These are phyloP conservation scores for Arabidopsis hybrid DNA, from an alignment of 441 rosid genomes.

Conservation along the genomic window DNA sequence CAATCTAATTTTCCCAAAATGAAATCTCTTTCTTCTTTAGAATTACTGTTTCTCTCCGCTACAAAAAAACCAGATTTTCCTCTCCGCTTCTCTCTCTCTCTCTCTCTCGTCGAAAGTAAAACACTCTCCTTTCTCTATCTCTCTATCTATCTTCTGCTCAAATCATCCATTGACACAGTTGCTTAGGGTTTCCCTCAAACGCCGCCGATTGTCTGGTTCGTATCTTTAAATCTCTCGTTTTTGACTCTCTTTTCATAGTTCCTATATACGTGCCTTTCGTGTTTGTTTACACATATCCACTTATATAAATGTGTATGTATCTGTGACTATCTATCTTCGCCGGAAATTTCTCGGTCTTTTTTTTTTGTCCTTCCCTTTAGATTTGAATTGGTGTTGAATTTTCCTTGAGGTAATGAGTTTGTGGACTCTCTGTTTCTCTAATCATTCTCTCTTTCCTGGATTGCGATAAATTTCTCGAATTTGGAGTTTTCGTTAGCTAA, in stretches of 20 bases:
- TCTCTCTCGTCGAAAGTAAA: conserved; percentile 1
- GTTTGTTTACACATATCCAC: not conserved
- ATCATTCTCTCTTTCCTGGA: not conserved
- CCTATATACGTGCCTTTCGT: conserved; percentile 22
- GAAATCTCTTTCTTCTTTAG: too few species aligned
- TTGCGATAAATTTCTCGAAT: not conserved
- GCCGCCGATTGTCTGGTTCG: conserved; percentile 36
- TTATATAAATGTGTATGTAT: not conserved
- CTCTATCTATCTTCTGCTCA: conserved; percentile 13
- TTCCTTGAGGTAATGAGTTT: conserved; percentile 8
- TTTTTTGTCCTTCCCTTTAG: not conserved
- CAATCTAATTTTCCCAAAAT: too few species aligned
- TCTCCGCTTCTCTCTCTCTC: conserved; percentile 14
- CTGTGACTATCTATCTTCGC: not conserved
- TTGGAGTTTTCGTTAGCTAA: not conserved
- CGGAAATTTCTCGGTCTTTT: conserved; percentile 16
- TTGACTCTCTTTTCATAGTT: not conserved
- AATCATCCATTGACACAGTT: conserved; percentile 12
- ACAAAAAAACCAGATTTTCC: conserved; percentile 30
- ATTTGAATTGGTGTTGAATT: conserved; percentile 10
- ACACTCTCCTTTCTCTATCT: conserved; percentile 1
- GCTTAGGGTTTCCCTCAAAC: not conserved
- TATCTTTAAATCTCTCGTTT: not conserved
- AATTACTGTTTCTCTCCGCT: not conserved
- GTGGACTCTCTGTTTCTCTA: conserved; percentile 6